A percentile compares a stretch with the other conserved stretches of the same genome.
Conservation (phyloP, 2,329 filamentous ascomycete genomes). For the Nemania sp. region DNA sequence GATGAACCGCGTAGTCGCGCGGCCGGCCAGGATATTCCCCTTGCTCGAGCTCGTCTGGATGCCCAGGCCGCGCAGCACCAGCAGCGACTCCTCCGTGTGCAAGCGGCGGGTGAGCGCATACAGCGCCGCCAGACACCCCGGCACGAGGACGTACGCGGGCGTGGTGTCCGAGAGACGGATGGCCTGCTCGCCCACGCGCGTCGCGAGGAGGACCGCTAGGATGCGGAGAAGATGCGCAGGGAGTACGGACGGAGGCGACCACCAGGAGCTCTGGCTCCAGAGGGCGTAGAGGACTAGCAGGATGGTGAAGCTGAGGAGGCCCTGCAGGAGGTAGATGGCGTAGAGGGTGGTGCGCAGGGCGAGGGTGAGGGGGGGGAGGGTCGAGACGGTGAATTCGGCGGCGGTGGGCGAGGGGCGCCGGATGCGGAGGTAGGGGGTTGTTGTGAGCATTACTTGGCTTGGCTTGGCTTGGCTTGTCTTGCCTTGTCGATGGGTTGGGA, state of each 20-base stretch:
- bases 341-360: conserved; percentile 60
- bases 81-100: conserved; percentile 80
- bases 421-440: conserved; percentile 69
- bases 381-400: conserved; percentile 92
- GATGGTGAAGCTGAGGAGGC: conserved; percentile 56
- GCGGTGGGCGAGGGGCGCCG: conserved; percentile 85
- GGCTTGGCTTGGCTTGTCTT: too few relatives aligned
- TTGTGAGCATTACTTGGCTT: conserved; percentile 73
- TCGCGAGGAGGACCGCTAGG: conserved; percentile 37
- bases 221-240: conserved; percentile 14
- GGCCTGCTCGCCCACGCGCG: conserved; percentile 51
- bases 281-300: conserved; percentile 64
- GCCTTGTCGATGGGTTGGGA: neutral
- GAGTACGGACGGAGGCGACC: neutral
- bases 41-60: conserved; percentile 83
- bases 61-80: conserved; percentile 88
- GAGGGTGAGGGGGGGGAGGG: conserved; percentile 68
- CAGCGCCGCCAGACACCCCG: conserved; percentile 53
- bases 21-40: conserved; percentile 42
- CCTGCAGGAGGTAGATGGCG: conserved; percentile 58
- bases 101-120: conserved; percentile 61
- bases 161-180: conserved; percentile 52
- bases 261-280: conserved; percentile 51
- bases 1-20: conserved; percentile 71
- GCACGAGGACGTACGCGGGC: conserved; percentile 54